Evolutionary conservation across 2,329 filamentous ascomycete species (phyloP).

Genomic region (Plenodomus biglobosus): DNA sequence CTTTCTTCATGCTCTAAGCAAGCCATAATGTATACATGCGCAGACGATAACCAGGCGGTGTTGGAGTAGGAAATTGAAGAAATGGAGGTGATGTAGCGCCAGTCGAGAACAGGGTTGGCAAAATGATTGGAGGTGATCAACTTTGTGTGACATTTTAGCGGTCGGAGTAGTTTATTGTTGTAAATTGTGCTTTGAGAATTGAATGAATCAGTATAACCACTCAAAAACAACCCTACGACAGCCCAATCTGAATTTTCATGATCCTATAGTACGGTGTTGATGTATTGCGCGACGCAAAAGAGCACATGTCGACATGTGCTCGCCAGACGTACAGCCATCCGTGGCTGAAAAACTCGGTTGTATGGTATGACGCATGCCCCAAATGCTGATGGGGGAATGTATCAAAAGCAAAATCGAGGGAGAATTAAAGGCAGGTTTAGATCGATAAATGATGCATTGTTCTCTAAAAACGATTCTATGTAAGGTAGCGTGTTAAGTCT

Average conservation of each 20-base stretch:
- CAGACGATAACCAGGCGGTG: constrained; percentile 16
- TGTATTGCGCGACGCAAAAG: too few relatives aligned
- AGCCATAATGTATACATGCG: neutral
- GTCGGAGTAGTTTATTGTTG: constrained; percentile 16
- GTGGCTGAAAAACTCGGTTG: too few relatives aligned
- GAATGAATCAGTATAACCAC: constrained; percentile 1
- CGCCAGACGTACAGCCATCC: too few relatives aligned
- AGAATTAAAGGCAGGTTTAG: too few relatives aligned
- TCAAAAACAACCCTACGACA: neutral
- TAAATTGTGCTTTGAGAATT: constrained; percentile 15
- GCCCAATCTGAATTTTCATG: neutral
- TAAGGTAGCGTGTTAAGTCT: neutral
- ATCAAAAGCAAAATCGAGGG: neutral
- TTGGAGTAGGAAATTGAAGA: neutral
- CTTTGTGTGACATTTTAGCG: neutral
- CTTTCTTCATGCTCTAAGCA: constrained; percentile 37
- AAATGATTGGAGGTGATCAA: neutral
- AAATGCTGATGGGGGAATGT: too few relatives aligned
- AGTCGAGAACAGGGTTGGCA: neutral
- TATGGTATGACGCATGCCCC: too few relatives aligned
- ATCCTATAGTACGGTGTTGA: neutral
- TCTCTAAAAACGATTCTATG: neutral
- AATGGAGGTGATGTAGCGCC: neutral
- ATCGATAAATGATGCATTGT: neutral
- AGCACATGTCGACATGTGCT: too few relatives aligned